Conservation (phyloP, 2,329 filamentous ascomycete genomes). For the Xylaria sp. region DNA sequence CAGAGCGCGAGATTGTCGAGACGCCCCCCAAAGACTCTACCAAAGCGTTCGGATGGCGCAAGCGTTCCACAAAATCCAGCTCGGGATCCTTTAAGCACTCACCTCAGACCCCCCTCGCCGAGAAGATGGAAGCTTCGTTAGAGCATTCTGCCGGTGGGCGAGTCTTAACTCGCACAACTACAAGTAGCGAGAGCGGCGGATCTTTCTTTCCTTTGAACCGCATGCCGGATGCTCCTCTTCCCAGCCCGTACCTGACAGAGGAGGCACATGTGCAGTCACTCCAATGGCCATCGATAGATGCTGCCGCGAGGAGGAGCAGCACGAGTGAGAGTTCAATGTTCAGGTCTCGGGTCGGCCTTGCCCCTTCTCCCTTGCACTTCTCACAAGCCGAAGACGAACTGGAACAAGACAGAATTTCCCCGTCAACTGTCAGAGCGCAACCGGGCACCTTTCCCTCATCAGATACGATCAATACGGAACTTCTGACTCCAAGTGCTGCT, state of each 20-base stretch:
- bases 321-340: slow-evolving; percentile 24
- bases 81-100: slow-evolving; percentile 40
- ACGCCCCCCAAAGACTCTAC: slow-evolving; percentile 48
- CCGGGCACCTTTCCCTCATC: not conserved
- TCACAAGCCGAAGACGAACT: slow-evolving; percentile 20
- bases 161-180: slow-evolving; percentile 10
- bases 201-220: slow-evolving; percentile 26
- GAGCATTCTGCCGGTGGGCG: slow-evolving; percentile 8
- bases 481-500: not conserved
- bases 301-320: slow-evolving; percentile 22
- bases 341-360: not conserved
- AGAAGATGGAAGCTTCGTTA: slow-evolving; percentile 2
- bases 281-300: slow-evolving; percentile 39
- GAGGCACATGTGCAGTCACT: slow-evolving; percentile 43
- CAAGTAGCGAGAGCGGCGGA: slow-evolving; percentile 33
- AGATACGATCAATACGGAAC: not conserved
- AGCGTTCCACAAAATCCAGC: slow-evolving; percentile 49
- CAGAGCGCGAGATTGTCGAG: slow-evolving; percentile 61
- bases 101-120: slow-evolving; percentile 9
- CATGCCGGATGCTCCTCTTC: slow-evolving; percentile 24
- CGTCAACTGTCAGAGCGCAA: not conserved
- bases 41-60: slow-evolving; percentile 57
- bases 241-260: slow-evolving; percentile 43
- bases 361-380: slow-evolving; percentile 31
- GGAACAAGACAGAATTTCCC: not conserved